Evolutionary conservation across 805 yeast species (phyloP).

Genomic region (Barnettozyma populi): DNA sequence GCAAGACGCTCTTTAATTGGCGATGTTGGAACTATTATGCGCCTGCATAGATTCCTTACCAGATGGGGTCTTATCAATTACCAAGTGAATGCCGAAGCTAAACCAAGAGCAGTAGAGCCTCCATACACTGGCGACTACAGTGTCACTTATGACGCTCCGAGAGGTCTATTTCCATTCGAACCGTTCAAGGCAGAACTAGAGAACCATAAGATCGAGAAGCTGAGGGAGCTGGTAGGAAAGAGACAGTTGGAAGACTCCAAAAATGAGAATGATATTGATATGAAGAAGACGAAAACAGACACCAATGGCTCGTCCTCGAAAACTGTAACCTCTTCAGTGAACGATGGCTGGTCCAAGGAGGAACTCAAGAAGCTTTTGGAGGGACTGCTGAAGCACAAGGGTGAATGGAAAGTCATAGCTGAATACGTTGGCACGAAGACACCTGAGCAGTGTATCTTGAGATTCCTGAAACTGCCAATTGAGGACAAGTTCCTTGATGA

Average conservation of each 20-base stretch:
- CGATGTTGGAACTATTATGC: conserved; percentile 83
- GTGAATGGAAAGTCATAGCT: conserved; percentile 79
- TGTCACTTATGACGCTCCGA: conserved; percentile 79
- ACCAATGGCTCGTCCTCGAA: conserved; percentile 4
- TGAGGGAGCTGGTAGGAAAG: conserved; percentile 31
- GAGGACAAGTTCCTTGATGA: conserved; percentile 66
- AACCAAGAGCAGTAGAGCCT: conserved; percentile 64
- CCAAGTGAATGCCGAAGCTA: conserved; percentile 76
- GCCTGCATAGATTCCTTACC: conserved; percentile 76
- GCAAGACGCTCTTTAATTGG: conserved; percentile 87
- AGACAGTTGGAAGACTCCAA: conserved; percentile 14
- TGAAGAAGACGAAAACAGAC: conserved; percentile 2
- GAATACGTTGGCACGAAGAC: conserved; percentile 61
- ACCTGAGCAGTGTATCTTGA: conserved; percentile 72
- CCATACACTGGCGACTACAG: conserved; percentile 74
- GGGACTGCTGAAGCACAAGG: conserved; percentile 55
- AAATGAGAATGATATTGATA: conserved; percentile 6
- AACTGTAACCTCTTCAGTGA: conserved; percentile 21
- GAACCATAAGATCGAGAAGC: conserved; percentile 35
- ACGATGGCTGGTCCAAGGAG: conserved; percentile 60
- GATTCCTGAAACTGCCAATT: conserved; percentile 74
- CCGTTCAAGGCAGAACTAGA: conserved; percentile 62
- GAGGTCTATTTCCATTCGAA: conserved; percentile 89
- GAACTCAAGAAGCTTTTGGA: conserved; percentile 57
- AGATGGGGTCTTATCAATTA: conserved; percentile 94